Evolutionary conservation across 805 yeast species (phyloP).

Genomic region (Candida ponderosae): DNA sequence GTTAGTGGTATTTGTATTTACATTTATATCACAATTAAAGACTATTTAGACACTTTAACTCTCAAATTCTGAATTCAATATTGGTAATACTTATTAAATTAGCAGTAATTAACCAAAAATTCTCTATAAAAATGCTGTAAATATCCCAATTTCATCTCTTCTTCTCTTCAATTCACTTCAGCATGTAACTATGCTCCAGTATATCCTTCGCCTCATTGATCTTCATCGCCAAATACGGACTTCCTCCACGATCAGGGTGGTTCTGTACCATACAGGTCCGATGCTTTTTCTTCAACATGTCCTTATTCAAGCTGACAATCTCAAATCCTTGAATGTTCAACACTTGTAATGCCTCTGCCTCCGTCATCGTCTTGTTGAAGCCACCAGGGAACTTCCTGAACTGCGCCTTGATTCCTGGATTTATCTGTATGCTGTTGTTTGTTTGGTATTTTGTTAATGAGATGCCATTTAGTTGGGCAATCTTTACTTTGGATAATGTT

Average conservation of each 20-base stretch:
- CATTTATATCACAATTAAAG: too few relatives aligned
- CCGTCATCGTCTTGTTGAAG: constrained; percentile 57
- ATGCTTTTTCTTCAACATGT: constrained; percentile 60
- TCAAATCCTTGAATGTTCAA: constrained; percentile 51
- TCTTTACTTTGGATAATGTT: constrained; percentile 25
- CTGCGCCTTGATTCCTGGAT: constrained; percentile 11
- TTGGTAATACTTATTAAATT: too few relatives aligned
- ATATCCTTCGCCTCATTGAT: constrained; percentile 82
- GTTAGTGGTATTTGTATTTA: too few relatives aligned
- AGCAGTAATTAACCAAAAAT: too few relatives aligned
- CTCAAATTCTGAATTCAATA: too few relatives aligned
- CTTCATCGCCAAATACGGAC: constrained; percentile 73
- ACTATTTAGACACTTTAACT: too few relatives aligned
- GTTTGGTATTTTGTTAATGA: constrained; percentile 8
- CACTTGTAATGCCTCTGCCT: constrained; percentile 61
- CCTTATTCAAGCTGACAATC: constrained; percentile 38
- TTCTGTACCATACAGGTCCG: constrained; percentile 70
- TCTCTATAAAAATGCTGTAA: too few relatives aligned
- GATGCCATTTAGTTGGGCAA: constrained; percentile 33
- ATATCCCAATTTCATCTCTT: too few relatives aligned
- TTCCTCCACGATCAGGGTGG: constrained; percentile 89
- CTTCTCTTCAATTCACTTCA: constrained; percentile 8
- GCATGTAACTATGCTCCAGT: constrained; percentile 54
- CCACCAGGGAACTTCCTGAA: constrained; percentile 48
- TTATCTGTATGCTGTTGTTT: constrained; percentile 6